A percentile compares a stretch with the other conserved stretches of the same genome.
Evolutionary conservation across 2,329 filamentous ascomycete species (phyloP).

Genomic region (Claviceps sp.): DNA sequence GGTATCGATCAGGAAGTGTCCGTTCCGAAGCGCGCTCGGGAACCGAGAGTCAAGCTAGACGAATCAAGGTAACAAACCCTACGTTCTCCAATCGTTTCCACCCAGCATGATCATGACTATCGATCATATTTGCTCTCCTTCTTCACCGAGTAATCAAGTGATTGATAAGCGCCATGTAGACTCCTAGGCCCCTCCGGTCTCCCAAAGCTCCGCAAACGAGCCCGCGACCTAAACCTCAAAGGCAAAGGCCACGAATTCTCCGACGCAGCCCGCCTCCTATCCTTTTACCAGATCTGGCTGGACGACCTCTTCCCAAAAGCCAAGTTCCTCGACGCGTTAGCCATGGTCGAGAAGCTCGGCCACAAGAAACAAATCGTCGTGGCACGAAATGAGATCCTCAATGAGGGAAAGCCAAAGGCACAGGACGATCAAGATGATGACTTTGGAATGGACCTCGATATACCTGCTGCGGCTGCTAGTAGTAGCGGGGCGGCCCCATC

Average conservation of each 20-base stretch:
- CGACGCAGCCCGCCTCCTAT: constrained; percentile 68
- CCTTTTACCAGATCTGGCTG: constrained; percentile 92
- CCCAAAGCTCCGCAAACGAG: constrained; percentile 61
- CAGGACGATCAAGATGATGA: constrained; percentile 15
- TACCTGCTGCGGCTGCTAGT: constrained; percentile 11
- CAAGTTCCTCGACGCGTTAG: constrained; percentile 77
- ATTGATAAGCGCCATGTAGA: constrained; percentile 26
- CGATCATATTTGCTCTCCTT: no score
- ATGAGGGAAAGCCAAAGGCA: constrained; percentile 50
- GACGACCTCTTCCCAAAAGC: constrained; percentile 93
- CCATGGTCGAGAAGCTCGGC: constrained; percentile 86
- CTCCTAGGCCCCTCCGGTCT: constrained; percentile 76
- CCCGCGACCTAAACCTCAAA: constrained; percentile 64
- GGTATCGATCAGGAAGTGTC: constrained; percentile 82
- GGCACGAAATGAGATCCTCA: constrained; percentile 71
- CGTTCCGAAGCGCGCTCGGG: constrained; percentile 58
- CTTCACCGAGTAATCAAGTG: background rate
- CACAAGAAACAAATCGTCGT: constrained; percentile 68
- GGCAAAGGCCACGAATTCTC: constrained; percentile 95
- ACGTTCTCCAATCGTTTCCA: background rate
- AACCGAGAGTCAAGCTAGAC: constrained; percentile 73
- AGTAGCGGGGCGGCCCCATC: constrained; percentile 13
- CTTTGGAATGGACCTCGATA: constrained; percentile 12
- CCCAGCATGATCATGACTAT: no score
- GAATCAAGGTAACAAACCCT: constrained; percentile 47